A percentile compares a stretch with the other conserved stretches of the same genome.
Conservation (phyloP, 2,329 filamentous ascomycete genomes). For the Lasiodiplodia citricola region DNA sequence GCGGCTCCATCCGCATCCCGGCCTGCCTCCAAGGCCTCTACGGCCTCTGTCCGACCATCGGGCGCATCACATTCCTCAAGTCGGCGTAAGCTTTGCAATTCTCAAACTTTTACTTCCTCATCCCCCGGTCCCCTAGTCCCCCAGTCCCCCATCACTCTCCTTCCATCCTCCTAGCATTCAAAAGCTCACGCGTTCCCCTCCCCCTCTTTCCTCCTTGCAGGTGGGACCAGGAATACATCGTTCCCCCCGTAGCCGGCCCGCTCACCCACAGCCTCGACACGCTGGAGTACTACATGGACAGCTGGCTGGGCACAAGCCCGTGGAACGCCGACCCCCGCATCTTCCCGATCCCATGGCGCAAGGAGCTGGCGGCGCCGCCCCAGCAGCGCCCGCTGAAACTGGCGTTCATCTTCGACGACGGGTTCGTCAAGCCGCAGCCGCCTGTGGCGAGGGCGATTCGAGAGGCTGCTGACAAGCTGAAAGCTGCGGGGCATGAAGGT, state of each 20-base stretch:
- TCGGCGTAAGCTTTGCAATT: conserved; percentile 43
- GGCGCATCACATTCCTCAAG: conserved; percentile 46
- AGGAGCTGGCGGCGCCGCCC: conserved; percentile 41
- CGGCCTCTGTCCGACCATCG: conserved; percentile 40
- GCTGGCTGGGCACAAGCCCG: conserved; percentile 63
- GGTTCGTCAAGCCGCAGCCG: conserved; percentile 57
- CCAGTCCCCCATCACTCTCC: too few relatives aligned
- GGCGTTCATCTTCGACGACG: conserved; percentile 58
- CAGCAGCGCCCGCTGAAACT: conserved; percentile 41
- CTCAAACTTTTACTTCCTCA: too few relatives aligned
- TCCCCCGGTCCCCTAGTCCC: too few relatives aligned
- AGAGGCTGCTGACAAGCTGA: conserved; percentile 45
- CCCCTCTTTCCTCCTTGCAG: not conserved
- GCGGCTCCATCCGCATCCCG: conserved; percentile 27
- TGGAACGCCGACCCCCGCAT: conserved; percentile 72
- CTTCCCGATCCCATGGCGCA: conserved; percentile 68
- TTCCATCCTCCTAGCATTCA: too few relatives aligned
- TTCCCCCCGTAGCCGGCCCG: conserved; percentile 53
- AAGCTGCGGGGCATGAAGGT: conserved; percentile 2
- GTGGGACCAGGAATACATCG: conserved; percentile 63
- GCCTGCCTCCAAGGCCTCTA: conserved; percentile 24
- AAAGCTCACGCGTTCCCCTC: conserved; percentile 52
- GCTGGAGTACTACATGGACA: conserved; percentile 62
- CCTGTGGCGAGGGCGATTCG: conserved; percentile 55
- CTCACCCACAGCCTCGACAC: conserved; percentile 58